A percentile compares a stretch with the other conserved stretches of the same genome.
These are phyloP conservation scores for Xylariaceae sp. DNA, from an alignment of 2,329 filamentous ascomycete species.

Conservation along the genomic window DNA sequence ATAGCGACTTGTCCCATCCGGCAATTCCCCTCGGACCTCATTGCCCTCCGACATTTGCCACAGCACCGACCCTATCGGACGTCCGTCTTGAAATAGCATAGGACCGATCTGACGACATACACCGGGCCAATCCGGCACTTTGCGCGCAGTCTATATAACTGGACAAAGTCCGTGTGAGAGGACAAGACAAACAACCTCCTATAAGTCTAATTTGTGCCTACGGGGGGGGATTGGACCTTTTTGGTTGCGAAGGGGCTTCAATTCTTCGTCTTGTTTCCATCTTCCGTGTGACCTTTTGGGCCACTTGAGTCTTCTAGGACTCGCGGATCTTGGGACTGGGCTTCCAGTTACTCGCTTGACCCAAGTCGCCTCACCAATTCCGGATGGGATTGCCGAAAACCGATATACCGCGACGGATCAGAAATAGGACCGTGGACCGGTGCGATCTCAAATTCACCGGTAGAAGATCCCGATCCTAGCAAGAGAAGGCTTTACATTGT, in stretches of 20 bases:
- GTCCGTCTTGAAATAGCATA: no score
- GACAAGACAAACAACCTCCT: no score
- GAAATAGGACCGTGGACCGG: conserved; percentile 15
- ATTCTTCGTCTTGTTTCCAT: no score
- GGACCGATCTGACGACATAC: no score
- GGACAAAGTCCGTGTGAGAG: no score
- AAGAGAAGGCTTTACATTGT: not conserved
- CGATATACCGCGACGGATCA: conserved; percentile 11
- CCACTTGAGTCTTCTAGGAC: conserved; percentile 17
- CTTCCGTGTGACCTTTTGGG: not conserved
- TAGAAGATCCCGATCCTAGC: not conserved
- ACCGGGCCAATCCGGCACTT: no score
- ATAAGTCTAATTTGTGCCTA: no score
- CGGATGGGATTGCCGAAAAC: conserved; percentile 14
- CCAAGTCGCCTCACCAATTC: not conserved
- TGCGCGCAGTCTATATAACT: no score
- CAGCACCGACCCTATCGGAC: not conserved
- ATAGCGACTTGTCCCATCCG: conserved; percentile 1
- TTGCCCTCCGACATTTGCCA: not conserved
- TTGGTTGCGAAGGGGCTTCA: no score
- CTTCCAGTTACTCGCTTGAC: not conserved
- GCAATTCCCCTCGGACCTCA: not conserved
- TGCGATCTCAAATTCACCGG: not conserved
- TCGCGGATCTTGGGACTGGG: conserved; percentile 3
- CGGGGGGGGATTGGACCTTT: no score